Conservation (phyloP, 169 alveolate genomes). For the Perkinsus olseni region DNA sequence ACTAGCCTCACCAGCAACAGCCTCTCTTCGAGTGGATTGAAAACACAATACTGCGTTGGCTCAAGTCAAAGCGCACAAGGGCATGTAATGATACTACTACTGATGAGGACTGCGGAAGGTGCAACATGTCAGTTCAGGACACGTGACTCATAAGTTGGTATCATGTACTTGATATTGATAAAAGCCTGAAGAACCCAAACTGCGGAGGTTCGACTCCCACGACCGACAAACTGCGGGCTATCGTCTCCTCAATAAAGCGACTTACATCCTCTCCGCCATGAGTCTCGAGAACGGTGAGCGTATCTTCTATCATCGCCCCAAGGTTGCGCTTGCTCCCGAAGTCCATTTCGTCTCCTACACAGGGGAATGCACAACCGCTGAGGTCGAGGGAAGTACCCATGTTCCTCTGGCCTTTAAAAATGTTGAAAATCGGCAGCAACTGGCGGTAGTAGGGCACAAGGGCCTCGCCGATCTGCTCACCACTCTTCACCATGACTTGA, state of each 20-base stretch:
- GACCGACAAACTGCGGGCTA: no score
- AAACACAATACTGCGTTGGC: no score
- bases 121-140: no score
- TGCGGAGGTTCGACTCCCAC: no score
- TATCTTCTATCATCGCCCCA: slow-evolving; percentile 82
- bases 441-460: slow-evolving; percentile 89
- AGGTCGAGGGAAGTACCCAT: neutral
- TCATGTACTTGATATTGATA: slow-evolving; percentile 83
- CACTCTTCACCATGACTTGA: slow-evolving; percentile 9
- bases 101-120: no score
- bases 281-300: slow-evolving; percentile 74
- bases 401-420: slow-evolving; percentile 63
- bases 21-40: no score
- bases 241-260: neutral
- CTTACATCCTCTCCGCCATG: slow-evolving; percentile 63
- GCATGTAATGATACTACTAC: no score
- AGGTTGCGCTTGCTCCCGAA: slow-evolving; percentile 6
- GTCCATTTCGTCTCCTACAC: neutral
- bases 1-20: no score
- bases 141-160: slow-evolving; percentile 75
- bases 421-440: slow-evolving; percentile 75
- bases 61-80: no score
- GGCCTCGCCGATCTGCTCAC: slow-evolving; percentile 84
- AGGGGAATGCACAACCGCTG: neutral
- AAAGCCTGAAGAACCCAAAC: slow-evolving; percentile 43